These are phyloP conservation scores for Kwoniella dejecticola DNA, from an alignment of 768 basidiomycete species.

Conservation along the genomic window DNA sequence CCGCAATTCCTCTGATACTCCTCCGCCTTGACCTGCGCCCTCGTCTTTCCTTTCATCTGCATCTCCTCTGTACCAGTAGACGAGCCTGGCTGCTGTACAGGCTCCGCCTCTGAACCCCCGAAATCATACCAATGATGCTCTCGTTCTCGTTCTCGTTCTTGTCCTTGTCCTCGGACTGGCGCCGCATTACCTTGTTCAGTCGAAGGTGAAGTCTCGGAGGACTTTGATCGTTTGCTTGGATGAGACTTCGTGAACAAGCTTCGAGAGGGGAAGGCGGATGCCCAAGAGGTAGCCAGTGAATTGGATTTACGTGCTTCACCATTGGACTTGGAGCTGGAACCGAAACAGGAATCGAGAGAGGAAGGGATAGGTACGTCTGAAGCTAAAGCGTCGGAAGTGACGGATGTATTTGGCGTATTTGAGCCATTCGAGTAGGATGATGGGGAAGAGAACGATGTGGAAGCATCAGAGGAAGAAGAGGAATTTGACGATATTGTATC, in stretches of 20 bases:
- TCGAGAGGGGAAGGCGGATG: slow-evolving; percentile 23
- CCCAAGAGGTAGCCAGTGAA: slow-evolving; percentile 28
- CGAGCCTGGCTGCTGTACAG: not conserved
- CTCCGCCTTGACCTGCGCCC: slow-evolving; percentile 68
- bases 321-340: too few species aligned
- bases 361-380: too few species aligned
- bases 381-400: too few species aligned
- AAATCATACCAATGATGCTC: slow-evolving; percentile 15
- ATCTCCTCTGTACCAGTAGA: not conserved
- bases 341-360: too few species aligned
- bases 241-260: not conserved
- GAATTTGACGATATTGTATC: too few species aligned
- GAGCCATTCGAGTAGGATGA: not conserved
- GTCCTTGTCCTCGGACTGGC: not conserved
- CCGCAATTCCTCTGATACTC: slow-evolving; percentile 88
- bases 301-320: slow-evolving; percentile 3
- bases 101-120: slow-evolving; percentile 2
- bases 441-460: too few species aligned
- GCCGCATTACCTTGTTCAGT: not conserved
- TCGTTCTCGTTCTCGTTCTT: not conserved
- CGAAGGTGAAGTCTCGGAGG: too few species aligned
- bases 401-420: too few species aligned
- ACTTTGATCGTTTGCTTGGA: too few species aligned
- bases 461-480: too few species aligned
- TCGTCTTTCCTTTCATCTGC: slow-evolving; percentile 63